These are phyloP conservation scores for Leucaena leucocephala DNA, from an alignment of 306 rosid genomes.

Conservation along the genomic window DNA sequence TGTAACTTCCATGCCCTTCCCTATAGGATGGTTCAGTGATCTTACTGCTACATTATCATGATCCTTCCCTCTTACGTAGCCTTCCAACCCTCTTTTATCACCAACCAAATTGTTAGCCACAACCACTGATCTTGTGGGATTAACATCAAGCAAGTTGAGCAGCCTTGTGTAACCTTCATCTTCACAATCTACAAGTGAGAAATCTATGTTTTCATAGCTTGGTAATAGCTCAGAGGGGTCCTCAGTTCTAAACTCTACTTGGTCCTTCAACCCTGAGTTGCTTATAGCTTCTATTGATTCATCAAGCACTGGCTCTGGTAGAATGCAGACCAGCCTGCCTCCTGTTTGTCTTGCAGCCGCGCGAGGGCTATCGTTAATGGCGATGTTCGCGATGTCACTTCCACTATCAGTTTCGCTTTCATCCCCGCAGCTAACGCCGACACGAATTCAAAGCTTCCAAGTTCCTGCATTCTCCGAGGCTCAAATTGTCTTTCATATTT, in stretches of 20 bases:
- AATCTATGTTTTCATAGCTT: constrained; percentile 58
- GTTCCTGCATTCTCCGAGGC: constrained; percentile 40
- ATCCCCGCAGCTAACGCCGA: constrained; percentile 79
- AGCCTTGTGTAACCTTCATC: constrained; percentile 46
- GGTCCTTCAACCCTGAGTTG: constrained; percentile 53
- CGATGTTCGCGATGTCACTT: constrained; percentile 58
- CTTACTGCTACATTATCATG: constrained; percentile 41
- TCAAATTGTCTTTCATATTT: constrained; percentile 29
- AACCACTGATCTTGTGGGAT: constrained; percentile 58
- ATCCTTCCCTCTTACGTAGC: constrained; percentile 40
- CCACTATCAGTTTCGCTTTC: constrained; percentile 71
- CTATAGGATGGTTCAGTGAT: constrained; percentile 57
- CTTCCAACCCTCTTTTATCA: constrained; percentile 45
- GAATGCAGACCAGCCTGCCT: constrained; percentile 62
- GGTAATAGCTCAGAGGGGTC: constrained; percentile 55
- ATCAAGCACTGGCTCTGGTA: constrained; percentile 53
- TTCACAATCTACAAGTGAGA: constrained; percentile 63
- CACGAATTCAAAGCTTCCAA: constrained; percentile 65
- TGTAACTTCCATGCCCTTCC: constrained; percentile 63
- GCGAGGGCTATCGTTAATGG: constrained; percentile 70
- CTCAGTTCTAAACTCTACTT: constrained; percentile 64
- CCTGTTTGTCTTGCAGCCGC: constrained; percentile 59
- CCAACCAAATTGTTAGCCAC: constrained; percentile 58
- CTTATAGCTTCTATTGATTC: constrained; percentile 52
- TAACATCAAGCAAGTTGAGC: constrained; percentile 53